Conservation (phyloP, 2,329 filamentous ascomycete species). For the Coleophoma crateriformis region DNA sequence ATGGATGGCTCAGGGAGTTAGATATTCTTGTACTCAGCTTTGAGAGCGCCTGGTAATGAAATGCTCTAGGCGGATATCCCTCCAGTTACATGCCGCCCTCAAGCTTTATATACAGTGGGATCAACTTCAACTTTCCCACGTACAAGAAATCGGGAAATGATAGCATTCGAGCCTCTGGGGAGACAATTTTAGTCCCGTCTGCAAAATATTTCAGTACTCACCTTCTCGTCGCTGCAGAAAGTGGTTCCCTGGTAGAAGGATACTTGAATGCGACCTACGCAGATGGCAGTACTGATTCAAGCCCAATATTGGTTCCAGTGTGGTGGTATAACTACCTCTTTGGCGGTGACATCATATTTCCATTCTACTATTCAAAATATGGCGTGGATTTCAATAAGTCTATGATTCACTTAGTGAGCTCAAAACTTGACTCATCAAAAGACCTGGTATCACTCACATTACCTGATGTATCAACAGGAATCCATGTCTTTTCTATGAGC, state of each 20-base stretch:
- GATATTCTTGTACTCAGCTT: not conserved
- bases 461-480: slow-evolving; percentile 27
- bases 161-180: slow-evolving; percentile 35
- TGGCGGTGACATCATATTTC: slow-evolving; percentile 37
- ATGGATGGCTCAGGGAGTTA: slow-evolving; percentile 35
- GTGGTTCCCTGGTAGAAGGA: slow-evolving; percentile 23
- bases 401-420: slow-evolving; percentile 37
- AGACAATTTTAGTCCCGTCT: slow-evolving; percentile 26
- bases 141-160: slow-evolving; percentile 29
- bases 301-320: slow-evolving; percentile 34
- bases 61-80: slow-evolving; percentile 24
- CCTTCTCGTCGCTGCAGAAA: slow-evolving; percentile 34
- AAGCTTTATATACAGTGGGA: slow-evolving; percentile 30
- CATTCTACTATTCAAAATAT: slow-evolving; percentile 30
- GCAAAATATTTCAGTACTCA: slow-evolving; percentile 33
- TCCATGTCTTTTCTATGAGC: slow-evolving; percentile 37
- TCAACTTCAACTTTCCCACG: slow-evolving; percentile 33
- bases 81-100: slow-evolving; percentile 17
- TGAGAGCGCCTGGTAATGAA: not conserved
- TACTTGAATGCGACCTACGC: slow-evolving; percentile 35
- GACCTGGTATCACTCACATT: slow-evolving; percentile 32
- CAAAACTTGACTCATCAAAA: slow-evolving; percentile 29
- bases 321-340: slow-evolving; percentile 32
- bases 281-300: slow-evolving; percentile 31
- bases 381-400: slow-evolving; percentile 34